Evolutionary conservation across 2,329 filamentous ascomycete species (phyloP), one percentile per base, ranked within the genome.

Genomic region (Aspergillus fumigatus): DNA sequence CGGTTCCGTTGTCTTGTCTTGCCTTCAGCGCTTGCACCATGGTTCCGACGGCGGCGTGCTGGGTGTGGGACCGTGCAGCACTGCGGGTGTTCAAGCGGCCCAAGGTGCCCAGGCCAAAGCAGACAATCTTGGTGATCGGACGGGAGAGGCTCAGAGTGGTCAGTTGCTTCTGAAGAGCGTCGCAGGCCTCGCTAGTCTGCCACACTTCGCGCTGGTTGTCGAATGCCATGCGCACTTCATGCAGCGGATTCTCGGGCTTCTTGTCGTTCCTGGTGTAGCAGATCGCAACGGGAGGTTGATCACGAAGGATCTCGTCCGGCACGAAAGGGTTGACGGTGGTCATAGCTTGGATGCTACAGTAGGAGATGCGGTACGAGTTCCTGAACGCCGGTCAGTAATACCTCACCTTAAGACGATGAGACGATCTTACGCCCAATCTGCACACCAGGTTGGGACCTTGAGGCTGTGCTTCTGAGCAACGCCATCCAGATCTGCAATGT

Each of bases 41-140:
- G 2, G 64, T 69, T 21, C 60, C 19, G 6, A 71, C 49, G 4
- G 69, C 51, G 3, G 65, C 67, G 48, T 69, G 67, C 52, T 71
- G 69, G 8, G 50, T 51, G 19, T 61, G 58, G 0, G 55, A 60
- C 1, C 65, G 59, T 6, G 51, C 53, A 5, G 50, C 47, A 35
- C 55, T 32, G 25, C 53, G 50, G 6, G 53, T 35, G 4, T 52
- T 19, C 10, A 54, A n/a, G 9, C 32, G 40, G 0, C 54, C 61
- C 5, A 69, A 38, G 2, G 58, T 57, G 2, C 64, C 67, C 19
- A 70, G 59, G 0, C 62, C 64, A 17, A 70, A 59, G 6, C 60
- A 64, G 6, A 71, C 59, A 7, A 71, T 62, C 32, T 67, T 70
- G 14, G 32, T 53, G 45, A 70, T 64, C 0, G 52, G 29, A 7